A percentile compares a stretch with the other conserved stretches of the same genome.
Conservation (phyloP, 768 basidiomycete species). For the Tephrocybe sp. region DNA sequence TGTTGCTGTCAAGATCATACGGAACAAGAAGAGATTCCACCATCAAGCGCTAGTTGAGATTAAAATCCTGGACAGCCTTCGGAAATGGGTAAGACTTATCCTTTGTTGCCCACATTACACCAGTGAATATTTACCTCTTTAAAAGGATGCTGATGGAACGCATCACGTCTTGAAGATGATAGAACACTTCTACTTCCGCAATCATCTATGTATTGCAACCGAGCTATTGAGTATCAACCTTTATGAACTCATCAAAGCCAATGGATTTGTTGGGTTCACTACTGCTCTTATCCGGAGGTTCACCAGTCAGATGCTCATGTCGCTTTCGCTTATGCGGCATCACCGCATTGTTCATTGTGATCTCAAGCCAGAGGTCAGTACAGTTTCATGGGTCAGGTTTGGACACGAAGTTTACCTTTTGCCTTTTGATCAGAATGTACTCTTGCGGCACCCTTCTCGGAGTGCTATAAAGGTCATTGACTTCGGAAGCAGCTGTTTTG, state of each 20-base stretch:
- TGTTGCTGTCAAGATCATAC: slow-evolving; percentile 99
- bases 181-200: slow-evolving; percentile 97
- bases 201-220: slow-evolving; percentile 97
- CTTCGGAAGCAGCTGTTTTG: slow-evolving; percentile 97
- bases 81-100: slow-evolving; percentile 84
- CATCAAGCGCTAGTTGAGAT: slow-evolving; percentile 99
- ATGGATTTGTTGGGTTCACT: slow-evolving; percentile 97
- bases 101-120: neutral
- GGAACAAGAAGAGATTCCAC: slow-evolving; percentile 99
- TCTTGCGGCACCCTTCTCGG: slow-evolving; percentile 92
- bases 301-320: slow-evolving; percentile 92
- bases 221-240: slow-evolving; percentile 97
- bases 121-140: slow-evolving; percentile 3
- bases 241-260: slow-evolving; percentile 98
- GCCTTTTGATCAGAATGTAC: slow-evolving; percentile 74
- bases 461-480: slow-evolving; percentile 98
- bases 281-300: slow-evolving; percentile 94
- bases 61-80: slow-evolving; percentile 93
- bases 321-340: slow-evolving; percentile 89
- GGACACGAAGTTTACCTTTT: neutral
- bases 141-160: slow-evolving; percentile 92
- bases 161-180: slow-evolving; percentile 98
- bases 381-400: neutral
- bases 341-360: slow-evolving; percentile 99
- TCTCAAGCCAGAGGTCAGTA: slow-evolving; percentile 90